These are phyloP conservation scores for Sugiyamaella floridensis DNA, from an alignment of 805 yeast genomes.

Conservation along the genomic window DNA sequence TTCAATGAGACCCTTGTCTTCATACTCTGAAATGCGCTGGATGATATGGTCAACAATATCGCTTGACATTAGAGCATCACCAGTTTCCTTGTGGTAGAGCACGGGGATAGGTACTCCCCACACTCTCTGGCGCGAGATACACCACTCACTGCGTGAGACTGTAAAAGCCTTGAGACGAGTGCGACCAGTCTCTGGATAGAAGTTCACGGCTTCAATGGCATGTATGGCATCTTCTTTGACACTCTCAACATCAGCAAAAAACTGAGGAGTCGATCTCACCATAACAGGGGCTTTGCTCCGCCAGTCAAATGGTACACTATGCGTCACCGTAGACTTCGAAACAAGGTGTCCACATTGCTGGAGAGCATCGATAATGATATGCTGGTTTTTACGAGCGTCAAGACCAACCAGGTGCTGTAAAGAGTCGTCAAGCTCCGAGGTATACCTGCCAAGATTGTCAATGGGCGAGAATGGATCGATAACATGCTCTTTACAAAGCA, in stretches of 20 bases:
- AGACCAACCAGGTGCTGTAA: conserved; percentile 43
- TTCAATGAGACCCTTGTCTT: conserved; percentile 35
- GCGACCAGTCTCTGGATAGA: conserved; percentile 66
- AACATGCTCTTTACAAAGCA: conserved; percentile 52
- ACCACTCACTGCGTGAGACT: conserved; percentile 84
- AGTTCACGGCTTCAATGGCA: conserved; percentile 57
- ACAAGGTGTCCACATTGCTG: conserved; percentile 40
- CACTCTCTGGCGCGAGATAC: conserved; percentile 88
- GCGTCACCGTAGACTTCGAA: conserved; percentile 44
- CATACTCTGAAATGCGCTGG: conserved; percentile 45
- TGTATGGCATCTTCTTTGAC: conserved; percentile 57
- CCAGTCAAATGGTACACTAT: conserved; percentile 97
- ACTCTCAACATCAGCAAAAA: conserved; percentile 82
- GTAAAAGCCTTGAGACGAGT: conserved; percentile 69
- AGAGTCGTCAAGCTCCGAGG: conserved; percentile 1
- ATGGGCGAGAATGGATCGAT: conserved; percentile 70
- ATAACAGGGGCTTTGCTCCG: conserved; percentile 92
- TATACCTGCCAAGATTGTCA: conserved; percentile 62
- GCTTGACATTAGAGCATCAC: conserved; percentile 55
- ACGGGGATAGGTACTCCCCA: conserved; percentile 99
- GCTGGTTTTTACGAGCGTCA: conserved; percentile 51
- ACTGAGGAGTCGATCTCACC: conserved; percentile 91
- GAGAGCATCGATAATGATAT: conserved; percentile 40
- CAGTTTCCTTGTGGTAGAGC: conserved; percentile 53
- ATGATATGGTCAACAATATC: conserved; percentile 55